Base-by-base conservation (phyloP, 805 yeast species). In the Metschnikowia lunata region DNA sequence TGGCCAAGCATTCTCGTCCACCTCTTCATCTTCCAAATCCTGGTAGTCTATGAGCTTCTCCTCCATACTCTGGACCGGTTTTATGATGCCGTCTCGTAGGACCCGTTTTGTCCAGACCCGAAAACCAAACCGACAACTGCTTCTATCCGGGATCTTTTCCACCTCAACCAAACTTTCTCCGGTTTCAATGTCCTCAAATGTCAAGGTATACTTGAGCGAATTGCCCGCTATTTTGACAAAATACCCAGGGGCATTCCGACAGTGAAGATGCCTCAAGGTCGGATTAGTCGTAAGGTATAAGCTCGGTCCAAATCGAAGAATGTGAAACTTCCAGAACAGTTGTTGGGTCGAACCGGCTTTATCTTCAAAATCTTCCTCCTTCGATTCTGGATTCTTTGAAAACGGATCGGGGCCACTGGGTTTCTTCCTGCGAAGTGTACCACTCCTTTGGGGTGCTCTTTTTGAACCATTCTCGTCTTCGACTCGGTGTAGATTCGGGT, bases 241-340 rank as follows among this genome's bases (percentile, higher is more conserved):
- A 54, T 77, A 80, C 3, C 86, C 80, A 0, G 88, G 88, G 0
- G 80, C 86, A 50, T 72, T 69, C 29, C 85, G 65, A 42, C 84
- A 76, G 50, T 73, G 75, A 31, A 77, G 59, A 57, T 83, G 88
- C 48, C 76, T 72, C 14, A 69, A 61, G 18, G 79, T 81, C 0
- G 89, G 89, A 52, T 80, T 83, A 0, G 90, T 83, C 1, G 88
- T 75, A 37, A 83, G 56, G 56, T 82, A 82, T 37, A 80, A 62
- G 51, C 77, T 81, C 33, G 69, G 71, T 9, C 81, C 80, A 40
- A 79, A 64, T 42, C 69, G 72, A 23, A 79, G 57, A 6, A 82
- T 64, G 56, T 84, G 89, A 54, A 83, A 84, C 56, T 82, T 82
- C 82, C 83, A 81, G 50, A 71, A 76, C 13, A 70, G 72, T 18